Percentiles rank a stretch among this genome's conserved stretches.
Conservation (phyloP, 768 basidiomycete genomes). For the Wakefieldia striispora region DNA sequence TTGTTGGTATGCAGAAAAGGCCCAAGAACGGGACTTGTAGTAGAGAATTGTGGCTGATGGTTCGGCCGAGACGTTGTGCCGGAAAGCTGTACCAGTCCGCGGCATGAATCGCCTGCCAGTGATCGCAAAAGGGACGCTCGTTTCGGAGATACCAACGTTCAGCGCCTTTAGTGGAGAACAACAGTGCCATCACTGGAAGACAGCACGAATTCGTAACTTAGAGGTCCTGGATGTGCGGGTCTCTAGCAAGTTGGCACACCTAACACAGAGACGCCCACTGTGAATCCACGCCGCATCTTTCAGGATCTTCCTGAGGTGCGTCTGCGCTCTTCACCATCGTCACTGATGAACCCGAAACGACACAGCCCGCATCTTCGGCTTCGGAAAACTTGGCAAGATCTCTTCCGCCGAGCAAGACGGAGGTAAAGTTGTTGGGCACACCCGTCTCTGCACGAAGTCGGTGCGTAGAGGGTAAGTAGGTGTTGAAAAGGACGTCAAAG, state of each 20-base stretch:
- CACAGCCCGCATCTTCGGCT: conserved; percentile 7
- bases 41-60: conserved; percentile 19
- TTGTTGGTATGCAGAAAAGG: conserved; percentile 20
- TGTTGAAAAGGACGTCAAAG: conserved; percentile 38
- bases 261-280: no score
- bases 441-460: conserved; percentile 6
- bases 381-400: conserved; percentile 8
- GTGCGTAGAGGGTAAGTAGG: conserved; percentile 30
- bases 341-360: conserved; percentile 8
- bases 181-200: conserved; percentile 27
- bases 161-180: conserved; percentile 30
- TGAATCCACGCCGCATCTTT: neutral
- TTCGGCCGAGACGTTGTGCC: conserved; percentile 12
- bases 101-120: conserved; percentile 26
- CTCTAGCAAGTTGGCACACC: neutral
- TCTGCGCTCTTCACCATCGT: neutral
- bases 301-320: neutral
- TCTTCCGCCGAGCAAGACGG: conserved; percentile 12
- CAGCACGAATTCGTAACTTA: conserved; percentile 9
- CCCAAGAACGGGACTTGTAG: conserved; percentile 25
- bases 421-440: conserved; percentile 28
- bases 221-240: neutral
- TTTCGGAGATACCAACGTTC: conserved; percentile 21
- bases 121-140: conserved; percentile 14
- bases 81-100: conserved; percentile 30